These are phyloP conservation scores for Camellia granthamiana DNA, from an alignment of 148 eudicot species.

Conservation along the genomic window DNA sequence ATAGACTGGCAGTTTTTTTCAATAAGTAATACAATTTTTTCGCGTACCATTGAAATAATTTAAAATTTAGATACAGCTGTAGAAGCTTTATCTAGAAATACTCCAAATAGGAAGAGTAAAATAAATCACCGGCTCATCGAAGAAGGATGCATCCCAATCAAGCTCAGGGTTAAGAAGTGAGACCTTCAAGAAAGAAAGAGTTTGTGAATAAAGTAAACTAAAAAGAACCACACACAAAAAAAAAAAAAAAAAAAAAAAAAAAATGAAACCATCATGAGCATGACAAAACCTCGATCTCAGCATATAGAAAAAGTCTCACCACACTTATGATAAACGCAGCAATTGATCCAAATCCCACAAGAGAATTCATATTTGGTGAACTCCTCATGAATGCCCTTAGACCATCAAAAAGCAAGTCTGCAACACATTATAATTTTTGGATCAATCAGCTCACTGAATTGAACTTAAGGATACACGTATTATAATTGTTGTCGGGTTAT, in stretches of 20 bases:
- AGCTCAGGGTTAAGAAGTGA: slow-evolving; percentile 81
- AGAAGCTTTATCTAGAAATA: slow-evolving; percentile 6
- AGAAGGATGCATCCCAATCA: slow-evolving; percentile 88
- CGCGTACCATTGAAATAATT: background rate
- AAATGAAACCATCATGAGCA: background rate
- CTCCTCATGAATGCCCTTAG: slow-evolving; percentile 65
- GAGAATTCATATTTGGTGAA: slow-evolving; percentile 97
- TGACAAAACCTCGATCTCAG: slow-evolving; percentile 10
- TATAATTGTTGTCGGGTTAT: background rate
- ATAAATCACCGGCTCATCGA: slow-evolving; percentile 91
- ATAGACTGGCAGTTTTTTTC: too few relatives aligned
- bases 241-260: background rate
- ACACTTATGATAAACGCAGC: slow-evolving; percentile 80
- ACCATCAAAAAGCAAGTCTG: slow-evolving; percentile 87
- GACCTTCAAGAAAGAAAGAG: slow-evolving; percentile 42
- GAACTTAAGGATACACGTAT: background rate
- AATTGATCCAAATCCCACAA: slow-evolving; percentile 91
- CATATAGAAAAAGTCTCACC: slow-evolving; percentile 39
- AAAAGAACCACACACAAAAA: background rate
- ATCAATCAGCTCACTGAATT: slow-evolving; percentile 9
- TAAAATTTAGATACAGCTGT: background rate
- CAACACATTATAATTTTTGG: slow-evolving; percentile 5
- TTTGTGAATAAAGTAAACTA: background rate
- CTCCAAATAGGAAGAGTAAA: slow-evolving; percentile 4
- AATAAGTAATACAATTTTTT: background rate